phyloP scores from a whole-genome alignment of 108 stramenopile genomes.

The Nitzschia sp. region DNA sequence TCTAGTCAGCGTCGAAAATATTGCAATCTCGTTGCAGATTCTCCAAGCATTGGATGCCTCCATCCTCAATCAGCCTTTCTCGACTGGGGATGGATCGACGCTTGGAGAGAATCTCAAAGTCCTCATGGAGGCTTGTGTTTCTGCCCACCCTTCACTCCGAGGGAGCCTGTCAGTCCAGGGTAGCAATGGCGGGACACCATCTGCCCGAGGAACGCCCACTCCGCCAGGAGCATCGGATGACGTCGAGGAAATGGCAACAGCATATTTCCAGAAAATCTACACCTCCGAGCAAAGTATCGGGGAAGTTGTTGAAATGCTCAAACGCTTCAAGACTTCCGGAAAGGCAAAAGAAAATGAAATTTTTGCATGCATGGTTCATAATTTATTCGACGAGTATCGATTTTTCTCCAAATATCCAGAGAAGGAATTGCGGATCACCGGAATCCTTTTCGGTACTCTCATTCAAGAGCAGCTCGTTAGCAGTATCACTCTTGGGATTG shows the following conservation, averaged over 20 bases:
- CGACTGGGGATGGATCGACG: conserved; percentile 44
- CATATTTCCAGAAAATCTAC: conserved; percentile 98
- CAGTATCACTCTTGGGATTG: conserved; percentile 98
- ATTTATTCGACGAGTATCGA: conserved; percentile 98
- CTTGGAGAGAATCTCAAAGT: conserved; percentile 74
- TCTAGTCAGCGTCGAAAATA: conserved; percentile 80
- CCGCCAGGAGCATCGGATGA: conserved; percentile 65
- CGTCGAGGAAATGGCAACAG: conserved; percentile 95
- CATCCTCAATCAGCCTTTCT: conserved; percentile 50
- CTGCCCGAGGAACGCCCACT: conserved; percentile 25
- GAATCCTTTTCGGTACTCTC: conserved; percentile 94
- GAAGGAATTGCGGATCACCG: conserved; percentile 98
- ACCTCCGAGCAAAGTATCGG: conserved; percentile 92
- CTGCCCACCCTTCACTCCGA: conserved; percentile 53
- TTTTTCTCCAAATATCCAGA: conserved; percentile 99
- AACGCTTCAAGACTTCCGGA: conserved; percentile 92
- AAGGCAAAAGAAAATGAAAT: conserved; percentile 95
- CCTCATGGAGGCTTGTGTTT: conserved; percentile 64
- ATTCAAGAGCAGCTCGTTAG: conserved; percentile 98
- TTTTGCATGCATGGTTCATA: conserved; percentile 99
- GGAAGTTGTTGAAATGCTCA: conserved; percentile 95
- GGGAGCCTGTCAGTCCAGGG: conserved; percentile 29
- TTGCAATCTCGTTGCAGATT: conserved; percentile 58
- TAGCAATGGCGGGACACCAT: conserved; percentile 17
- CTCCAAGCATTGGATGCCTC: conserved; percentile 54